Conservation (phyloP, 2,329 filamentous ascomycete genomes). For the Trichoderma breve region DNA sequence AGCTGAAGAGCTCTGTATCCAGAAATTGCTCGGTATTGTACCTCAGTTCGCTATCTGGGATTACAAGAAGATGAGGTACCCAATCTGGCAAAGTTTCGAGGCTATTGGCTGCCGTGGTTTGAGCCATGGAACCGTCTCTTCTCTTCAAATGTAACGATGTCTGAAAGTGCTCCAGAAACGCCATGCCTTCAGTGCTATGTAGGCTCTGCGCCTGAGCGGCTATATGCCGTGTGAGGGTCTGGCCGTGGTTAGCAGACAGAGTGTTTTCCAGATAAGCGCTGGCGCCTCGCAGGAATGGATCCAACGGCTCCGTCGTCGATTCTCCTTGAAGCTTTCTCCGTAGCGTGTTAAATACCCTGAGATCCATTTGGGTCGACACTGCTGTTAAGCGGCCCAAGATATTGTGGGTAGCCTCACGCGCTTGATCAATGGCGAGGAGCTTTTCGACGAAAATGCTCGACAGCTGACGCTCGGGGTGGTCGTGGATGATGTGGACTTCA, state of each 20-base stretch:
- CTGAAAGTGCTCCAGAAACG: constrained; percentile 47
- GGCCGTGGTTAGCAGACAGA: constrained; percentile 34
- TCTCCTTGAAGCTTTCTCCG: constrained; percentile 52
- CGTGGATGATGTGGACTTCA: constrained; percentile 48
- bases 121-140: constrained; percentile 28
- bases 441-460: constrained; percentile 62
- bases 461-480: constrained; percentile 33
- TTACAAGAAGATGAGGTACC: constrained; percentile 51
- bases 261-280: constrained; percentile 51
- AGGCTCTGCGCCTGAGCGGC: constrained; percentile 43
- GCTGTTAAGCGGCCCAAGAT: constrained; percentile 59
- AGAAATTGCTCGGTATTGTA: constrained; percentile 45
- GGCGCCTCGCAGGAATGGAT: constrained; percentile 59
- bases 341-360: constrained; percentile 53
- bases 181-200: constrained; percentile 47
- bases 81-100: constrained; percentile 41
- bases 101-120: constrained; percentile 25
- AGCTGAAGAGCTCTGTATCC: constrained; percentile 42
- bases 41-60: constrained; percentile 44
- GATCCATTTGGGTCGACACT: constrained; percentile 50
- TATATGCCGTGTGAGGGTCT: constrained; percentile 44
- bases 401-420: constrained; percentile 46
- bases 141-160: constrained; percentile 31
- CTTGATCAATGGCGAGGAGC: constrained; percentile 62
- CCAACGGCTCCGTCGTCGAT: constrained; percentile 41